phyloP scores from a whole-genome alignment of 306 rosid species.

The Quercus engelmannii region DNA sequence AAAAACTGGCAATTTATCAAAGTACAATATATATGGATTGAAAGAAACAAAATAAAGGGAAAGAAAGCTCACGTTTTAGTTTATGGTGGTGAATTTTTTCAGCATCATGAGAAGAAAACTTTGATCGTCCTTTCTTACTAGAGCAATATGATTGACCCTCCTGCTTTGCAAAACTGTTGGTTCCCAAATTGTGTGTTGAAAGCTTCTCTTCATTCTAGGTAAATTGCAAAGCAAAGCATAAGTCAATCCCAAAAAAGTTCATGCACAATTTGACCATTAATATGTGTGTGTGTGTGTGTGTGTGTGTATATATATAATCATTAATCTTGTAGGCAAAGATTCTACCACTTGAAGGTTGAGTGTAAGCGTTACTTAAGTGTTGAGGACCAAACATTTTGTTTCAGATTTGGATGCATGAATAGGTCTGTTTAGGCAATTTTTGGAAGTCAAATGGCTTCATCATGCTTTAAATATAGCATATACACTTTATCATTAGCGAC shows the following conservation, averaged over 20 bases:
- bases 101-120: conserved; percentile 28
- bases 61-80: conserved; percentile 46
- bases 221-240: conserved; percentile 8
- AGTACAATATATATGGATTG: background rate
- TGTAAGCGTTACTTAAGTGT: background rate
- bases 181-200: conserved; percentile 31
- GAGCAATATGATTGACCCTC: conserved; percentile 33
- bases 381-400: background rate
- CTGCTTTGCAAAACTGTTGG: conserved; percentile 17
- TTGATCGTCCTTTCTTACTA: conserved; percentile 43
- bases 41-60: background rate
- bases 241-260: background rate
- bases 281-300: too few relatives aligned
- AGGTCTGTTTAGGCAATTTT: too few relatives aligned
- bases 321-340: background rate
- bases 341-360: background rate
- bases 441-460: too few relatives aligned
- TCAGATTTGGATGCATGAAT: background rate
- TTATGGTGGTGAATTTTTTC: conserved; percentile 52
- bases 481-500: background rate
- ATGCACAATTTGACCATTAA: background rate
- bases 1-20: conserved; percentile 2
- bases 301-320: background rate
- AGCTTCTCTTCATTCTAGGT: conserved; percentile 43
- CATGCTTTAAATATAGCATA: background rate